phyloP scores from a whole-genome alignment of 164 flowering plant species.

The Stephania yunnanensis region DNA sequence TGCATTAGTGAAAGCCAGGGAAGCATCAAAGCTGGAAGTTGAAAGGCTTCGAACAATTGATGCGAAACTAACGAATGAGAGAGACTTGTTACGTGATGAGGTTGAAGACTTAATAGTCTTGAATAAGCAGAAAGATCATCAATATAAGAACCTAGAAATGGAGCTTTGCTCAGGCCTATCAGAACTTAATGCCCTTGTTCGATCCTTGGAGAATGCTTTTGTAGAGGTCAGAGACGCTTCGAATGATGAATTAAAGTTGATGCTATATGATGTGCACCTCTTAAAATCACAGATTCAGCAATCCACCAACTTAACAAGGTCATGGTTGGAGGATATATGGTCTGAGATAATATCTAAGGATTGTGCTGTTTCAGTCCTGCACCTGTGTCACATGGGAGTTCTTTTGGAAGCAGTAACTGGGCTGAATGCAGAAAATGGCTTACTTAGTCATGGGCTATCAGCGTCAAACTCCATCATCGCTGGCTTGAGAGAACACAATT shows the following conservation, averaged over 20 bases:
- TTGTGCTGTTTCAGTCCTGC: conserved; percentile 74
- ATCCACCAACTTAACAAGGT: conserved; percentile 35
- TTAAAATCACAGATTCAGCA: conserved; percentile 44
- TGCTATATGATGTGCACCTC: conserved; percentile 36
- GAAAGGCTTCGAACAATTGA: conserved; percentile 39
- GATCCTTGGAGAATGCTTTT: conserved; percentile 45
- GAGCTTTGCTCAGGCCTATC: conserved; percentile 30
- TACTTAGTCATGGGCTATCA: conserved; percentile 69
- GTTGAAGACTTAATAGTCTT: conserved; percentile 41
- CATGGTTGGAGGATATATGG: conserved; percentile 80
- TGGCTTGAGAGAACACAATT: conserved; percentile 61
- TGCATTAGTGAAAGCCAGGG: conserved; percentile 67
- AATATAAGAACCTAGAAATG: conserved; percentile 39
- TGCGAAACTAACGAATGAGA: conserved; percentile 30
- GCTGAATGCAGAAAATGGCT: conserved; percentile 78
- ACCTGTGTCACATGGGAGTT: conserved; percentile 86
- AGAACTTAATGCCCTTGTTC: conserved; percentile 32
- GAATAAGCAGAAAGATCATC: conserved; percentile 32
- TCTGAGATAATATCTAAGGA: conserved; percentile 82
- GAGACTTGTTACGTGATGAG: conserved; percentile 32
- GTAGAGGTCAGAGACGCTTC: conserved; percentile 28
- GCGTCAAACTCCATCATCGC: conserved; percentile 58
- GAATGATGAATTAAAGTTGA: conserved; percentile 33
- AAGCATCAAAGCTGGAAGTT: conserved; percentile 54
- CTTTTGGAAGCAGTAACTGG: conserved; percentile 73